Evolutionary conservation across 2,329 filamentous ascomycete species (phyloP).

Genomic region (Parafenestella ontariensis): DNA sequence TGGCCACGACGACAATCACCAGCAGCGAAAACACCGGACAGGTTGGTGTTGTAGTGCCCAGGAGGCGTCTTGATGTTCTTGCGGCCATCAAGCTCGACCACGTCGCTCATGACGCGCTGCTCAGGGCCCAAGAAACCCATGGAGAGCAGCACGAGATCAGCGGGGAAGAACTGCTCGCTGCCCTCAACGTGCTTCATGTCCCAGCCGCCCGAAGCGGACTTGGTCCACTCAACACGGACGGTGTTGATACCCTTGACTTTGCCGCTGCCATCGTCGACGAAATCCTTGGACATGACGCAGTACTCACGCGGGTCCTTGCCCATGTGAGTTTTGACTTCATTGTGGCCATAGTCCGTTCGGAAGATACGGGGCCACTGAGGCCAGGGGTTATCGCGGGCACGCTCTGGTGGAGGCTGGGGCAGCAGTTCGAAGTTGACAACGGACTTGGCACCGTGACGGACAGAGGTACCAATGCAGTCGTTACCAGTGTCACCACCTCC

Average conservation of each 20-base stretch:
- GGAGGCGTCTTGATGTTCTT: slow-evolving; percentile 96
- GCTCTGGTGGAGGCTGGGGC: slow-evolving; percentile 88
- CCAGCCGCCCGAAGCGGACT: slow-evolving; percentile 87
- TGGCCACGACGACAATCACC: slow-evolving; percentile 95
- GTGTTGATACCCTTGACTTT: slow-evolving; percentile 96
- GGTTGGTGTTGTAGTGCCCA: slow-evolving; percentile 86
- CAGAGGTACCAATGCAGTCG: slow-evolving; percentile 95
- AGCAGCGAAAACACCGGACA: slow-evolving; percentile 88
- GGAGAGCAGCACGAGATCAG: slow-evolving; percentile 89
- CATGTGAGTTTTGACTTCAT: slow-evolving; percentile 94
- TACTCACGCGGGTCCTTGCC: slow-evolving; percentile 96
- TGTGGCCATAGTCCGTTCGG: slow-evolving; percentile 97
- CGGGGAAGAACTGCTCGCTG: slow-evolving; percentile 94
- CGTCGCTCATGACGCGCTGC: slow-evolving; percentile 83
- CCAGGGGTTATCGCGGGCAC: slow-evolving; percentile 95
- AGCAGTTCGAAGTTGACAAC: slow-evolving; percentile 97
- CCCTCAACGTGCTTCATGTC: slow-evolving; percentile 98
- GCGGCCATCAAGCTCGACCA: slow-evolving; percentile 87
- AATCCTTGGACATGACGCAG: slow-evolving; percentile 98
- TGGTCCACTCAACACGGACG: slow-evolving; percentile 94
- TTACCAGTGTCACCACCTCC: slow-evolving; percentile 98
- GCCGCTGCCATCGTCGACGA: slow-evolving; percentile 86
- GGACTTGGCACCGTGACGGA: slow-evolving; percentile 93
- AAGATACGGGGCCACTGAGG: slow-evolving; percentile 98
- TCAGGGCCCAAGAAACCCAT: slow-evolving; percentile 98